A percentile compares a stretch with the other conserved stretches of the same genome.
Evolutionary conservation across 805 yeast genomes (phyloP).

Genomic region (Candida endomychidarum): DNA sequence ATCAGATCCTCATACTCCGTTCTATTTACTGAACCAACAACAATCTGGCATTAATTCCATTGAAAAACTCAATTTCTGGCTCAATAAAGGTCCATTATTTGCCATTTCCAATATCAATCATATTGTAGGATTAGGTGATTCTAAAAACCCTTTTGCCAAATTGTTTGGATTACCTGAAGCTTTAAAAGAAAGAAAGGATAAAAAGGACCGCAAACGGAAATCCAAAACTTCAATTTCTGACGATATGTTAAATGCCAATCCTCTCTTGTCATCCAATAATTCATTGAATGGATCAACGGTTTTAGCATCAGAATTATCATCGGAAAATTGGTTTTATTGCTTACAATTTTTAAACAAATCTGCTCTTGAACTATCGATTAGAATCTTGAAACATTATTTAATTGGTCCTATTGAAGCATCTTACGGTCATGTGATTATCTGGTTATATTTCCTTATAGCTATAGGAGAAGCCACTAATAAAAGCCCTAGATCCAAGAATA

Average conservation of each 20-base stretch:
- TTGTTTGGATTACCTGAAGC: slow-evolving; percentile 72
- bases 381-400: slow-evolving; percentile 64
- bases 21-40: slow-evolving; percentile 27
- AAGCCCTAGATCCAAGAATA: slow-evolving; percentile 45
- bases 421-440: slow-evolving; percentile 71
- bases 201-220: slow-evolving; percentile 64
- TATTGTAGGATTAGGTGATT: slow-evolving; percentile 74
- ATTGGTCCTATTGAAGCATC: slow-evolving; percentile 71
- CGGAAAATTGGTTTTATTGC: slow-evolving; percentile 56
- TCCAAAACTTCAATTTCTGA: slow-evolving; percentile 23
- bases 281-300: slow-evolving; percentile 33
- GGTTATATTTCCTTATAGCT: slow-evolving; percentile 71
- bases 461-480: slow-evolving; percentile 54
- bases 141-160: slow-evolving; percentile 73
- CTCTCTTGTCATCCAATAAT: slow-evolving; percentile 15
- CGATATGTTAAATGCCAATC: slow-evolving; percentile 15
- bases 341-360: slow-evolving; percentile 59
- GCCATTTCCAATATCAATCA: slow-evolving; percentile 76
- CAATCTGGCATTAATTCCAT: slow-evolving; percentile 28
- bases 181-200: slow-evolving; percentile 66
- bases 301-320: slow-evolving; percentile 35
- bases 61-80: slow-evolving; percentile 67
- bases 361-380: slow-evolving; percentile 65
- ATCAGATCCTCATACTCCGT: slow-evolving; percentile 35
- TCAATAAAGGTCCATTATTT: slow-evolving; percentile 71